Evolutionary conservation across 169 alveolate genomes (phyloP), one percentile per base, ranked within the genome.

Genomic region (Plasmodium sp.): DNA sequence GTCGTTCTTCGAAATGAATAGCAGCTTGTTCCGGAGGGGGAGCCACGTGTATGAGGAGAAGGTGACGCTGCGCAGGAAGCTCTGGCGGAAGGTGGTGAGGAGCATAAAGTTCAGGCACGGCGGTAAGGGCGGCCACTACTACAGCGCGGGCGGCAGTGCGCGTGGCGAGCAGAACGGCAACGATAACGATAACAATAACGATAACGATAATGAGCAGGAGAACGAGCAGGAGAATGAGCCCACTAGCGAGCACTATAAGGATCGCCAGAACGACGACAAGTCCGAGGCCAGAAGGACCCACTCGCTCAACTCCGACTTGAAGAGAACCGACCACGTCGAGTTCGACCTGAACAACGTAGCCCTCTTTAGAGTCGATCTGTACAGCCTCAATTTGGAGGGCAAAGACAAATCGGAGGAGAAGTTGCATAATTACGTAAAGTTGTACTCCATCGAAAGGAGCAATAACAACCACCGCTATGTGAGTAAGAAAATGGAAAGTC

Each of bases 291-390:
- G n/a, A 67, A 67, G 22, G 48, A 48, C 5, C 31, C 43, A 72
- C 10, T 41, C 93, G 31, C 43, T 31, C 58, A 86, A 77, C 81
- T 54, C 79, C 10, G 84, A 86, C 54, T 22, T 56, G 22, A 71
- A 86, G 54, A 86, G 48, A 33, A 43, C 67, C 71, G 80, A 86
- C 34, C 6, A 75, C 31, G 48, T 86, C 39, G 71, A 75, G 31
- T 86, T 86, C 54, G 85, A 86, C 67, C 81, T 86, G 81, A 86
- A 86, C 72, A 86, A 48, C 45, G 31, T 86, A 86, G 93, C 86
- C 18, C 81, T 86, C 54, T 86, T 86, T 71, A 74, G 81, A 77
- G 67, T 86, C 48, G 85, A 86, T 86, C 77, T 86, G 14, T 45
- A 77, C 71, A 75, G 77, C 45, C 85, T 86, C 48, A 86, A 33